A percentile compares a stretch with the other conserved stretches of the same genome.
These are phyloP conservation scores for Novymonas esmeraldas DNA, from an alignment of 208 protist species.

Conservation along the genomic window DNA sequence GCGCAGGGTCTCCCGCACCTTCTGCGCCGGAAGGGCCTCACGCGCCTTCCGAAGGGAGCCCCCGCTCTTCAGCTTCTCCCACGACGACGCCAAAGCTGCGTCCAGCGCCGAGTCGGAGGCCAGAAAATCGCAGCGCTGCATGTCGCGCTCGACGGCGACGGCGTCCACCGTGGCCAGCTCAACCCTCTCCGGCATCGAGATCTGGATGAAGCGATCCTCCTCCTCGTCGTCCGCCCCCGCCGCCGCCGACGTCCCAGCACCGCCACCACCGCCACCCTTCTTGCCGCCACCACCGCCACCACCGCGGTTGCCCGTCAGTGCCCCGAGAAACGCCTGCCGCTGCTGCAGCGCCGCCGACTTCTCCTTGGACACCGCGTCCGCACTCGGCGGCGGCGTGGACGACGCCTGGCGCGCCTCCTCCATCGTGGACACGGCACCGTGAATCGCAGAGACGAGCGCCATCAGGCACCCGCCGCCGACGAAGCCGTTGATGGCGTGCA, in stretches of 20 bases:
- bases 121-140: constrained; percentile 52
- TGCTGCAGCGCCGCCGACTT: constrained; percentile 44
- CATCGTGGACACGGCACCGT: constrained; percentile 51
- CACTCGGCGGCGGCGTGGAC: constrained; percentile 8
- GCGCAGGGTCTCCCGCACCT: constrained; percentile 72
- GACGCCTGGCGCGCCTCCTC: constrained; percentile 17
- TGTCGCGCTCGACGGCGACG: constrained; percentile 26
- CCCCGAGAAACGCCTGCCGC: constrained; percentile 72
- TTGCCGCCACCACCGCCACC: constrained; percentile 4
- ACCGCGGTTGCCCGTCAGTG: constrained; percentile 45
- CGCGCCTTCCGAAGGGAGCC: constrained; percentile 58
- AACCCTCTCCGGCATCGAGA: constrained; percentile 67
- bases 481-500: constrained; percentile 77
- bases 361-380: constrained; percentile 31
- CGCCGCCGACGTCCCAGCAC: no score
- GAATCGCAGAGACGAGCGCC: constrained; percentile 68
- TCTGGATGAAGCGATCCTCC: constrained; percentile 49
- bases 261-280: constrained; percentile 1
- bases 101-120: constrained; percentile 41
- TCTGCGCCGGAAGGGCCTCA: constrained; percentile 67
- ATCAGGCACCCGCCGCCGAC: constrained; percentile 65
- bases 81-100: constrained; percentile 45
- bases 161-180: constrained; percentile 69
- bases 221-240: constrained; percentile 39
- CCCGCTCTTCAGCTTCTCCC: constrained; percentile 55